These are phyloP conservation scores for Leishmania major DNA, from an alignment of 208 protist species.

Conservation along the genomic window DNA sequence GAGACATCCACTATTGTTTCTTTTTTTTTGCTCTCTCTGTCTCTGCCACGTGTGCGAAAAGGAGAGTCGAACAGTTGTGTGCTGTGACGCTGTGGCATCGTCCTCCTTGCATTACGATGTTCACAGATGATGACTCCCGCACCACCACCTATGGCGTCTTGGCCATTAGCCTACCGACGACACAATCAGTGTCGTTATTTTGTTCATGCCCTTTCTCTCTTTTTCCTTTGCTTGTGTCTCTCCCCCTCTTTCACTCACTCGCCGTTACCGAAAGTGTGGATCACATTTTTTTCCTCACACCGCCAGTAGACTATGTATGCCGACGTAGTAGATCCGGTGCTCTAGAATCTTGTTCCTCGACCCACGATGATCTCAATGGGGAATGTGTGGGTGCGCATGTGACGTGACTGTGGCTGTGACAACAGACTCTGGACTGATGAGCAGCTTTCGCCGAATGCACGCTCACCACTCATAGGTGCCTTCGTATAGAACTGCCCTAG, in stretches of 20 bases:
- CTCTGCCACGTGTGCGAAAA: background rate
- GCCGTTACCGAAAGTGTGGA: background rate
- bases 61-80: background rate
- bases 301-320: background rate
- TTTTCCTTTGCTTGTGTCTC: background rate
- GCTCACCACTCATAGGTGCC: constrained; percentile 22
- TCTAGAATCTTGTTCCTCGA: no score
- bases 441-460: constrained; percentile 39
- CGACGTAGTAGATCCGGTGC: background rate
- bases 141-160: background rate
- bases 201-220: background rate
- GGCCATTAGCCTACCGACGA: background rate
- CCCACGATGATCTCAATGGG: background rate
- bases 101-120: background rate
- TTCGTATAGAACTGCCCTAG: constrained; percentile 49
- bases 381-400: background rate
- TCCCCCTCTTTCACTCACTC: background rate
- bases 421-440: background rate
- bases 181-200: background rate
- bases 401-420: background rate
- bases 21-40: background rate
- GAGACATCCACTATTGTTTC: background rate
- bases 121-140: background rate
- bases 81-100: background rate
- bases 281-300: background rate